Percentiles rank a stretch among this genome's conserved stretches.
phyloP scores from a whole-genome alignment of 2,329 filamentous ascomycete genomes.

The Didymella sp. region DNA sequence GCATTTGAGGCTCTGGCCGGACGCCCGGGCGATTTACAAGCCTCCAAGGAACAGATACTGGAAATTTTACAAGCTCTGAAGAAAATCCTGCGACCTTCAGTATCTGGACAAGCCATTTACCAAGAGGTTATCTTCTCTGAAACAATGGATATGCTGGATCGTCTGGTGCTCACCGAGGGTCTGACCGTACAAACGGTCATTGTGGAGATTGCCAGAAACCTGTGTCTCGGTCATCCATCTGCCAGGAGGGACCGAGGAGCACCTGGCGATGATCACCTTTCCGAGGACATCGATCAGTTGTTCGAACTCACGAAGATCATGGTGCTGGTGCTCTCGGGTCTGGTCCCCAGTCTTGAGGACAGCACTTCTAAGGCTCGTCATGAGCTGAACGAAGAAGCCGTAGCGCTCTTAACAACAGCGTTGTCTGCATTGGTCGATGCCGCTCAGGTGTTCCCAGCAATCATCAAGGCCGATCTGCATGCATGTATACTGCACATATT shows the following conservation, averaged over 20 bases:
- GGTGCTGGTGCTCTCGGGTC: conserved; percentile 85
- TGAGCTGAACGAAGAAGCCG: conserved; percentile 85
- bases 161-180: conserved; percentile 89
- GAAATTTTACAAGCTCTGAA: conserved; percentile 90
- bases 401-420: conserved; percentile 78
- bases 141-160: conserved; percentile 93
- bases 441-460: conserved; percentile 91
- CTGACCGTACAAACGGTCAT: conserved; percentile 89
- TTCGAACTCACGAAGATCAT: conserved; percentile 97
- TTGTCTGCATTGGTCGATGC: conserved; percentile 91
- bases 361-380: conserved; percentile 64
- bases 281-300: conserved; percentile 96
- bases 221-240: conserved; percentile 91
- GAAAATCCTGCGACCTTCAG: conserved; percentile 92
- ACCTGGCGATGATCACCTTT: conserved; percentile 73
- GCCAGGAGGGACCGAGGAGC: conserved; percentile 71
- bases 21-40: conserved; percentile 73
- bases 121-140: conserved; percentile 95
- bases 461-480: conserved; percentile 95
- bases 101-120: conserved; percentile 96
- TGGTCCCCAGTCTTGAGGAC: conserved; percentile 82
- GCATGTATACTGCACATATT: conserved; percentile 98
- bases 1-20: conserved; percentile 95
- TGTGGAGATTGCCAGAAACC: conserved; percentile 87
- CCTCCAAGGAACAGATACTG: conserved; percentile 78